phyloP scores from a whole-genome alignment of 1,284 basidiomycete genomes.

The Apiotrichum mycotoxinovorans region DNA sequence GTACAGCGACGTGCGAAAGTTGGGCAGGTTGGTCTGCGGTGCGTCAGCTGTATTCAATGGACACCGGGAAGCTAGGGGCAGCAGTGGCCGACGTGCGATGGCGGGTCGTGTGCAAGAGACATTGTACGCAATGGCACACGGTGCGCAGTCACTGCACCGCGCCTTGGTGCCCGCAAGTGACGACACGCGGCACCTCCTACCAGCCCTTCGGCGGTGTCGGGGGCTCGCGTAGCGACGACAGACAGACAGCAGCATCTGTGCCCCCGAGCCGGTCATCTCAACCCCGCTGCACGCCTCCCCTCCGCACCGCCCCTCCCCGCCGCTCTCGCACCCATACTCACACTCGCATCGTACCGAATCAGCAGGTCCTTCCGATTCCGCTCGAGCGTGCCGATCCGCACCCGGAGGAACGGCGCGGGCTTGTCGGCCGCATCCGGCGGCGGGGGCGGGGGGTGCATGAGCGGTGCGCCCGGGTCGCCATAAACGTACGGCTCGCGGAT shows the following conservation, averaged over 20 bases:
- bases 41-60: not conserved
- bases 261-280: no score
- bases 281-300: not conserved
- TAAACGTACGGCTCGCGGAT: constrained; percentile 41
- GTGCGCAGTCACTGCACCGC: no score
- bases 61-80: not conserved
- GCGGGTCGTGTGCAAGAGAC: no score
- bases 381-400: constrained; percentile 82
- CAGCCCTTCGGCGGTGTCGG: no score
- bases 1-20: constrained; percentile 82
- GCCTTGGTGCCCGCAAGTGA: no score
- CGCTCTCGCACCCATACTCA: constrained; percentile 45
- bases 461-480: constrained; percentile 36
- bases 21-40: constrained; percentile 79
- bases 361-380: constrained; percentile 88
- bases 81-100: no score
- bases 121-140: no score
- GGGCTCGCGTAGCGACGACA: no score
- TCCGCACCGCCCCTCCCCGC: not conserved
- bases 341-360: constrained; percentile 87
- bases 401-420: constrained; percentile 66
- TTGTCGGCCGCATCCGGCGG: not conserved
- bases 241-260: no score
- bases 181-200: no score
- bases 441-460: constrained; percentile 25